A percentile compares a stretch with the other conserved stretches of the same genome.
Conservation (phyloP, 179 eudicot genomes). For the Amaranthus tricolor region DNA sequence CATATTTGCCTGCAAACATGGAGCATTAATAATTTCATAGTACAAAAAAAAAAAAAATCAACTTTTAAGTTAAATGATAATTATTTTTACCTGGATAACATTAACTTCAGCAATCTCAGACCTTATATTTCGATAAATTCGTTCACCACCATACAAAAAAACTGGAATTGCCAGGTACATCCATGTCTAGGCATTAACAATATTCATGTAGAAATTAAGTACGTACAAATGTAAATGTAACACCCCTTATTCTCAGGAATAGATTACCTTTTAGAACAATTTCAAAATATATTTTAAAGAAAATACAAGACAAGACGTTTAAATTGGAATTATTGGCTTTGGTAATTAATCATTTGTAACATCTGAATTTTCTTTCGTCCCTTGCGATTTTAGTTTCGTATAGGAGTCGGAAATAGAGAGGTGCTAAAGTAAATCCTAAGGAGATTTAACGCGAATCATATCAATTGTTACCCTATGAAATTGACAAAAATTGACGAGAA, state of each 20-base stretch:
- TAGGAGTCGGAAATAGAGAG: no score
- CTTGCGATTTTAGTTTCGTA: no score
- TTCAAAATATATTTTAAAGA: no score
- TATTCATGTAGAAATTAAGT: not conserved
- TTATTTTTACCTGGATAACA: constrained; percentile 36
- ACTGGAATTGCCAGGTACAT: constrained; percentile 45
- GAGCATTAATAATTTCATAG: not conserved
- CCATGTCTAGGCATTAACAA: constrained; percentile 39
- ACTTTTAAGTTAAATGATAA: not conserved
- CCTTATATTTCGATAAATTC: constrained; percentile 41
- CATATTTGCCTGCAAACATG: constrained; percentile 31
- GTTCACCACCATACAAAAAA: constrained; percentile 36
- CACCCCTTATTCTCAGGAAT: constrained; percentile 42
- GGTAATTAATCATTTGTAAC: no score
- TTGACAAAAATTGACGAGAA: no score
- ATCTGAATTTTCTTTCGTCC: no score
- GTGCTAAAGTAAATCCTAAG: no score
- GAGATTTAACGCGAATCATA: no score
- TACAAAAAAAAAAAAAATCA: not conserved
- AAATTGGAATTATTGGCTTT: no score
- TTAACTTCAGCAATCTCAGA: constrained; percentile 36
- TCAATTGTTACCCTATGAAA: no score
- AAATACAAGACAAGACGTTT: no score
- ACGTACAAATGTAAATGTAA: not conserved
- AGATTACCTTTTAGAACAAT: no score